Base-by-base conservation (phyloP, 768 basidiomycete species). In the Boletus pseudo-olivaceus region DNA sequence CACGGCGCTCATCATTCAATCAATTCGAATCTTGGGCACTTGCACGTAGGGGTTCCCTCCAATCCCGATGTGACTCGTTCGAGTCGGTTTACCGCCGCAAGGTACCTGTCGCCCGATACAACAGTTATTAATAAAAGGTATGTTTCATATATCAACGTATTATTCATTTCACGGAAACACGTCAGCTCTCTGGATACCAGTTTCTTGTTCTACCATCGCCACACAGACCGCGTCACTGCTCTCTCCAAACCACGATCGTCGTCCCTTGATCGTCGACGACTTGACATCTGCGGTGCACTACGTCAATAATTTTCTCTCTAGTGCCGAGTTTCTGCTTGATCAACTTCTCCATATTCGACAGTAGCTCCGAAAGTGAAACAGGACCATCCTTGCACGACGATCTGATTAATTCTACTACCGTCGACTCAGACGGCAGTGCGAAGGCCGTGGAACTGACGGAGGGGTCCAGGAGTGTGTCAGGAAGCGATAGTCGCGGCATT, bases 401-500 rank as follows among this genome's bases (percentile, higher is more conserved):
- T 52, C 33, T 76, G 39, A 98, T 85, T 38, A 87, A 70, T 17
- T 77, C 70, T 42, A 80, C 75, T 58, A 99, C 85, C 60, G 86
- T 83, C 40, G 75, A 71, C 68, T 98, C 94, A 14, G 84, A 82
- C 1, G 94, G 96, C 43, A 99, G 75, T 50, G 82, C 81, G 62
- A 78, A 78, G 34, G 61, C 58, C 72, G 75, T 75, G 35, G 62
- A 59, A 19, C 58, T 45, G 59, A 72, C 53, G 46, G 67, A 65
- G 29, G 54, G 67, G 41, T 67, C 53, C 30, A 52, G 53, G 43
- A 65, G 52, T 39, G 66, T 62, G 55, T 76, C 68, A 26, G 80
- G 71, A 30, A 82, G 62, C 26, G 72, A 72, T 27, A 85, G 65
- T 35, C 61, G 61, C 14, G 84, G 83, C 51, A 73, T 75, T 33